Evolutionary conservation across 2,329 filamentous ascomycete species (phyloP), one percentile per base, ranked within the genome.

Genomic region (Xylaria arbuscula): DNA sequence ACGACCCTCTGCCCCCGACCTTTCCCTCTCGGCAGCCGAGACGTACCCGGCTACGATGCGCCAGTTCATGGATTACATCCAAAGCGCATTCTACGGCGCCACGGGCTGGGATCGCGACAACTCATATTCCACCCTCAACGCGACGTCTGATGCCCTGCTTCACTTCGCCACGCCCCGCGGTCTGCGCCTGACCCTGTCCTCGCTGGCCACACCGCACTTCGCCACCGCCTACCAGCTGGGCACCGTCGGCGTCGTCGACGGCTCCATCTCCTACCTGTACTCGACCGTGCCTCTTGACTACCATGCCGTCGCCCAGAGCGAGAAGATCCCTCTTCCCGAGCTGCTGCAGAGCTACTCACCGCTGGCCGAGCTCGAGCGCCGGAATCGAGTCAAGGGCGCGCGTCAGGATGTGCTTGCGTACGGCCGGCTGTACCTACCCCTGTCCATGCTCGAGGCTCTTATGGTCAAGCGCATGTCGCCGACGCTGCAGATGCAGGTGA

Each of bases 41-140:
- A 64, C 53, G 55, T 36, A 65, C 61, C 47, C 36, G 57, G 32
- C 59, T 63, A 70, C 59, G 62, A 98, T 98, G 94, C 90, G 96
- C 83, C 92, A 94, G 83, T 98, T 97, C 85, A 97, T 98, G 93
- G 94, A 97, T 83, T 95, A 97, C 84, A 91, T 98, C 84, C 93
- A 97, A 82, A 88, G 92, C 82, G 92, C 93, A 76, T 98, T 97
- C 83, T 93, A 93, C 80, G 87, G 92, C 79, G 91, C 92, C 65
- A 94, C 94, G 54, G 88, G 91, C 79, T 98, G 94, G 94, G 92
- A 94, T 78, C 87, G 89, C 77, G 93, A 98, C 84, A 97, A 97
- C 81, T 96, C 93, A 69, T 98, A 98, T 83, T 90, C 93, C 74
- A 89, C 91, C 72, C 85, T 98, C 76, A 97, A 94, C 74, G 90